Conservation (phyloP, 2,329 filamentous ascomycete genomes). For the Tolypocladium guangdongense region DNA sequence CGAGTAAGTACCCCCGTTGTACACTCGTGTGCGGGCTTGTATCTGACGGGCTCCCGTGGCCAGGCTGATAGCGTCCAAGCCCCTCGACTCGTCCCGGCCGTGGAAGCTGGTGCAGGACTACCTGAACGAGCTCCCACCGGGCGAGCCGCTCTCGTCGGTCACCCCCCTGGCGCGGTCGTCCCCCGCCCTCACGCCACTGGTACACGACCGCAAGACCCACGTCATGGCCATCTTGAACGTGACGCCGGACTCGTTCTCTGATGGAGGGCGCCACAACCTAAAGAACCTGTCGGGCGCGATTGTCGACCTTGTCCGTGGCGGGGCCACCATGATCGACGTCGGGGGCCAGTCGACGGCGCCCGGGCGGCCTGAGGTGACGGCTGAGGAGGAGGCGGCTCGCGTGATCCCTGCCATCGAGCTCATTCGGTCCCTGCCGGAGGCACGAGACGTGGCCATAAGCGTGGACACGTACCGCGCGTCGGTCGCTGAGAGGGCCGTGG, state of each 20-base stretch:
- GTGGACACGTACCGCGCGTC: conserved; percentile 85
- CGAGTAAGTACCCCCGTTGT: conserved; percentile 41
- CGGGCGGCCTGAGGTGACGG: conserved; percentile 54
- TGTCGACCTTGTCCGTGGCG: conserved; percentile 49
- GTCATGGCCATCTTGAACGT: conserved; percentile 94
- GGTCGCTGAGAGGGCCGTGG: conserved; percentile 67
- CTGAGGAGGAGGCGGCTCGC: conserved; percentile 64
- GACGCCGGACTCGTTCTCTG: conserved; percentile 94
- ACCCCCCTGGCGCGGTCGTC: conserved; percentile 39
- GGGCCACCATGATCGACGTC: conserved; percentile 80
- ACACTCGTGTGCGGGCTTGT: not conserved
- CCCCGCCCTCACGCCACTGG: conserved; percentile 47
- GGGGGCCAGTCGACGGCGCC: conserved; percentile 91
- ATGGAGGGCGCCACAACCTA: conserved; percentile 58
- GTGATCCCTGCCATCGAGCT: conserved; percentile 69
- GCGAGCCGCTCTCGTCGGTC: conserved; percentile 43
- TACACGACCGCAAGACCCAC: conserved; percentile 51
- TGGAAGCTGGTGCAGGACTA: conserved; percentile 52
- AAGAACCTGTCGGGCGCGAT: conserved; percentile 48
- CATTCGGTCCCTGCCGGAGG: conserved; percentile 57
- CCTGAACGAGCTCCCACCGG: conserved; percentile 45
- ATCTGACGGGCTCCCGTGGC: not conserved
- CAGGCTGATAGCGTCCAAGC: conserved; percentile 44
- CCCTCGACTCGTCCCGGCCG: conserved; percentile 40
- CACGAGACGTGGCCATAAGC: conserved; percentile 59